Conservation (phyloP, 1,284 basidiomycete species). For the Heterobasidion occidentale region DNA sequence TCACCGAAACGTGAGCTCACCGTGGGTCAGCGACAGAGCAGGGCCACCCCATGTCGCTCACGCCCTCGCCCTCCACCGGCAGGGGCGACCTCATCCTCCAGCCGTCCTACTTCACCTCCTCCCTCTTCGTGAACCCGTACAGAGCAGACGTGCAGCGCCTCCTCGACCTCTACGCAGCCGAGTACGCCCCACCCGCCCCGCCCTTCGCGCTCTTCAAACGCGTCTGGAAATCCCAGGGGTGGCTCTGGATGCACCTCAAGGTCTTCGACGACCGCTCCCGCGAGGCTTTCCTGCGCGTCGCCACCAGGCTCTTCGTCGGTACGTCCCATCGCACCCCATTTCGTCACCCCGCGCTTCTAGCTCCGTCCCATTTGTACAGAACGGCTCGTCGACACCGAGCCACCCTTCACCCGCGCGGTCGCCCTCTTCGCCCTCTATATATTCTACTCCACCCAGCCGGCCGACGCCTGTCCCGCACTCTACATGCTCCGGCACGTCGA, state of each 20-base stretch:
- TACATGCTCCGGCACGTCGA: constrained; percentile 39
- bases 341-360: background rate
- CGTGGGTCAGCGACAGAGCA: too few species aligned
- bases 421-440: constrained; percentile 63
- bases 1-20: too few species aligned
- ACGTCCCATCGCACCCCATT: constrained; percentile 9
- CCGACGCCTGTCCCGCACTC: constrained; percentile 39
- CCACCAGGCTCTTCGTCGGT: constrained; percentile 63
- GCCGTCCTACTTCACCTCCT: constrained; percentile 69
- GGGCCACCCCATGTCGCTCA: constrained; percentile 27
- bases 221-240: constrained; percentile 59
- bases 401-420: constrained; percentile 41
- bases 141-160: constrained; percentile 54
- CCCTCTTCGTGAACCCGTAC: constrained; percentile 57
- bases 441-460: constrained; percentile 59
- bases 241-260: constrained; percentile 67
- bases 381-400: constrained; percentile 36
- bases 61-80: constrained; percentile 30
- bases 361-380: constrained; percentile 30
- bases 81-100: constrained; percentile 60
- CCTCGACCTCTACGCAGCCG: constrained; percentile 37
- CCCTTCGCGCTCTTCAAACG: constrained; percentile 65
- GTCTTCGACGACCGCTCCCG: constrained; percentile 58
- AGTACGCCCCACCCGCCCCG: constrained; percentile 26
- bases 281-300: constrained; percentile 47